Evolutionary conservation across 805 yeast genomes (phyloP).

Genomic region (Saccharomyces jurei): DNA sequence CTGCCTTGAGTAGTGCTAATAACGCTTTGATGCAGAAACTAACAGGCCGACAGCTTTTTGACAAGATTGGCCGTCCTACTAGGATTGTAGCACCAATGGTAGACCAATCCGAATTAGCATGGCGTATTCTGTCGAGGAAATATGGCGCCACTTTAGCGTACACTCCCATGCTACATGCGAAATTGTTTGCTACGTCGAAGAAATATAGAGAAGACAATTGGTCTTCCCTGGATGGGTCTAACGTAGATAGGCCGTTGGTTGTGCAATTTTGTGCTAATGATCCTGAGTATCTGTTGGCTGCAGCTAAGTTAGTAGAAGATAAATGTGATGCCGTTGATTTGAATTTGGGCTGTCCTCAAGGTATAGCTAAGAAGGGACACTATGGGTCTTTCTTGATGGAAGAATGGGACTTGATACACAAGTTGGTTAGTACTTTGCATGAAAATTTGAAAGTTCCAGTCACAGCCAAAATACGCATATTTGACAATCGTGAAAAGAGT

Average conservation of each 20-base stretch:
- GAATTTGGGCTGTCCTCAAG: constrained; percentile 96
- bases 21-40: constrained; percentile 9
- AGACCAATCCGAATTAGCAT: constrained; percentile 91
- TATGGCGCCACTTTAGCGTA: constrained; percentile 93
- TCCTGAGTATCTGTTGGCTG: constrained; percentile 70
- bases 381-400: constrained; percentile 97
- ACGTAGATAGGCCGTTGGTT: constrained; percentile 72
- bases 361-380: constrained; percentile 88
- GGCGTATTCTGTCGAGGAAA: constrained; percentile 79
- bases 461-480: constrained; percentile 91
- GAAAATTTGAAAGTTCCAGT: constrained; percentile 74
- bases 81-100: constrained; percentile 98
- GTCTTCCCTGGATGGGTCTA: constrained; percentile 62
- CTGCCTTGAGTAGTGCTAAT: background rate
- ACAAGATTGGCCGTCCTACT: constrained; percentile 63
- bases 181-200: constrained; percentile 75
- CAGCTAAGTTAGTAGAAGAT: constrained; percentile 74
- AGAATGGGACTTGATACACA: constrained; percentile 80
- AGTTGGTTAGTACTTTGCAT: constrained; percentile 66
- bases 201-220: constrained; percentile 74
- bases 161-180: constrained; percentile 95
- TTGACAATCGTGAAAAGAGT: constrained; percentile 74
- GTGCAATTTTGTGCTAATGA: constrained; percentile 97
- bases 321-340: constrained; percentile 93
- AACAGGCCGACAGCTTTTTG: constrained; percentile 61